These are phyloP conservation scores for Moelleriella libera DNA, from an alignment of 2,329 filamentous ascomycete genomes.

Conservation along the genomic window DNA sequence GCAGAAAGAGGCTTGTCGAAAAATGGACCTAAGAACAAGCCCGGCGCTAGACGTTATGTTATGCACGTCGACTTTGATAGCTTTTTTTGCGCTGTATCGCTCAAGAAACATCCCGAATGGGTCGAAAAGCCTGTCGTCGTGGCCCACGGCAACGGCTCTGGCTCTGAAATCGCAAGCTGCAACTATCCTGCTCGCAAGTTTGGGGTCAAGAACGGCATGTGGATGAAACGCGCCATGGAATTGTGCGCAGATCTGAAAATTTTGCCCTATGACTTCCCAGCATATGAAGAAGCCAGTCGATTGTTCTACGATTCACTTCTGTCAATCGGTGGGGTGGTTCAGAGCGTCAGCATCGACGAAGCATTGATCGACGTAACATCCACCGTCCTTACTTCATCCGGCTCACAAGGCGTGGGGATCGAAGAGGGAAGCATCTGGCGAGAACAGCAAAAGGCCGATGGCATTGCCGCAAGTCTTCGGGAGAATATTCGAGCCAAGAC, in stretches of 20 bases:
- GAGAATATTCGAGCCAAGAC: slow-evolving; percentile 59
- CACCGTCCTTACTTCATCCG: slow-evolving; percentile 49
- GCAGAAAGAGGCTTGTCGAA: slow-evolving; percentile 44
- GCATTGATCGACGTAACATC: slow-evolving; percentile 73
- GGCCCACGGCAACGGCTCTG: slow-evolving; percentile 71
- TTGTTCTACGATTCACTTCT: slow-evolving; percentile 80
- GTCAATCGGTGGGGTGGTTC: slow-evolving; percentile 65
- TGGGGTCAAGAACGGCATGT: slow-evolving; percentile 96
- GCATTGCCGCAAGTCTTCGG: slow-evolving; percentile 51
- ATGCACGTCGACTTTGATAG: slow-evolving; percentile 97
- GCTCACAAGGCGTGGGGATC: slow-evolving; percentile 47
- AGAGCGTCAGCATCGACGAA: slow-evolving; percentile 96
- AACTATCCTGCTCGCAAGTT: slow-evolving; percentile 83
- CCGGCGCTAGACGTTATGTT: slow-evolving; percentile 63
- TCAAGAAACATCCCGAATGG: slow-evolving; percentile 62
- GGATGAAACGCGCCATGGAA: slow-evolving; percentile 86
- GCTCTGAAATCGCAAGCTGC: slow-evolving; percentile 93
- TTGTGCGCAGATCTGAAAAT: slow-evolving; percentile 77
- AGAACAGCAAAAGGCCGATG: slow-evolving; percentile 67
- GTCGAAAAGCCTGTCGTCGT: slow-evolving; percentile 72
- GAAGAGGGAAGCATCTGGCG: slow-evolving; percentile 57
- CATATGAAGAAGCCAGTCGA: slow-evolving; percentile 81
- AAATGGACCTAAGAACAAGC: slow-evolving; percentile 33
- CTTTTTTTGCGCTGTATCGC: slow-evolving; percentile 90
- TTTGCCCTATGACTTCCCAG: slow-evolving; percentile 89